Conservation (phyloP, 495 filamentous ascomycete genomes). For the Penicillium psychrofluorescens region DNA sequence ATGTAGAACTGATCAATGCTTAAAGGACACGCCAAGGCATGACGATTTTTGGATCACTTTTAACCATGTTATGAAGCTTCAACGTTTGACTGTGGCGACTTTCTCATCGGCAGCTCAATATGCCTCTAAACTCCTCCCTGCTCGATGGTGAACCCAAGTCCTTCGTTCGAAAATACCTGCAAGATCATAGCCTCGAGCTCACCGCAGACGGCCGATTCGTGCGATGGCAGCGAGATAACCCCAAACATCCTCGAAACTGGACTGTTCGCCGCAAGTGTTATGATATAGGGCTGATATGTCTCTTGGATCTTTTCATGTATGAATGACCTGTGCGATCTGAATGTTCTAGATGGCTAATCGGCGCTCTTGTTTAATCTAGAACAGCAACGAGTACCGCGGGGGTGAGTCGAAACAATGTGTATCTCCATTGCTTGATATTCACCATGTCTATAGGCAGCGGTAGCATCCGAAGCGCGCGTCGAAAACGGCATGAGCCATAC, state of each 20-base stretch:
- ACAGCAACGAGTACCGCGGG: slow-evolving; percentile 36
- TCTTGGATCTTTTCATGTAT: slow-evolving; percentile 37
- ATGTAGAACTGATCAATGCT: too few relatives aligned
- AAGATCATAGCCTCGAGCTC: slow-evolving; percentile 19
- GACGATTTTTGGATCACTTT: too few relatives aligned
- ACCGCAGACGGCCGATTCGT: slow-evolving; percentile 30
- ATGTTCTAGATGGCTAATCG: neutral
- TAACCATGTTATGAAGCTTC: too few relatives aligned
- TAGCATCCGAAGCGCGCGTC: slow-evolving; percentile 22
- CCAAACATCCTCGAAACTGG: slow-evolving; percentile 38
- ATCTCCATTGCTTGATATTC: neutral
- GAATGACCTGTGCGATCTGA: neutral
- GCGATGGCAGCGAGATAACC: slow-evolving; percentile 27
- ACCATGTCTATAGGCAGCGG: slow-evolving; percentile 18
- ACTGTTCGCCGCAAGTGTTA: slow-evolving; percentile 22
- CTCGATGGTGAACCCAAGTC: slow-evolving; percentile 9
- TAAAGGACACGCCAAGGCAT: too few relatives aligned
- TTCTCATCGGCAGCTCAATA: neutral
- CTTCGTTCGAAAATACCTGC: slow-evolving; percentile 9
- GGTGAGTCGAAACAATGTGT: slow-evolving; percentile 13
- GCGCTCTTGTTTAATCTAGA: slow-evolving; percentile 8
- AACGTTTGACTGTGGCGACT: neutral
- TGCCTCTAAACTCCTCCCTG: too few relatives aligned
- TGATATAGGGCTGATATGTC: slow-evolving; percentile 26
- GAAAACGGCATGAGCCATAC: slow-evolving; percentile 23